Conservation (phyloP, 306 rosid species). For the Acacia confusa region DNA sequence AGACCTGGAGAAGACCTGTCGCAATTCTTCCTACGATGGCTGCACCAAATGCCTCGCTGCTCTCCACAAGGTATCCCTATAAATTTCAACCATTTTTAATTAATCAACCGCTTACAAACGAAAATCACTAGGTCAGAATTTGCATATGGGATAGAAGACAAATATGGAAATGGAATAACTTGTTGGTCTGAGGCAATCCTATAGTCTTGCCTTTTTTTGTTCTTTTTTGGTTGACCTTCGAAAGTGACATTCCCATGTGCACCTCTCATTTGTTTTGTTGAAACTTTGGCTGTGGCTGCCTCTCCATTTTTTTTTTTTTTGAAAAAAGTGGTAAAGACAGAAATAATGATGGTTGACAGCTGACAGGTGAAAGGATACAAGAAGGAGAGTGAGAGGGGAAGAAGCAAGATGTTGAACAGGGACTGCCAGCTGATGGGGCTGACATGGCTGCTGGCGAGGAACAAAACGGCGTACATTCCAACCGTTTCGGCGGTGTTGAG, state of each 20-base stretch:
- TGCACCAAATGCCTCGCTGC: constrained; percentile 70
- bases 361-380: constrained; percentile 44
- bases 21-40: constrained; percentile 72
- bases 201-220: neutral
- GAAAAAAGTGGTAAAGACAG: neutral
- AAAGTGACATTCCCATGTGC: neutral
- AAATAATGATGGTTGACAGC: neutral
- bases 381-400: constrained; percentile 27
- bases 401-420: constrained; percentile 61
- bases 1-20: constrained; percentile 71
- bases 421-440: constrained; percentile 91
- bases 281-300: too few species aligned
- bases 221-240: neutral
- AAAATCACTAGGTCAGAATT: neutral
- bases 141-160: neutral
- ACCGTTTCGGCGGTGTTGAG: constrained; percentile 82
- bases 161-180: neutral
- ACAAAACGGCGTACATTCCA: constrained; percentile 78
- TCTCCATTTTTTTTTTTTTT: neutral
- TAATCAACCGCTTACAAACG: neutral
- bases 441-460: constrained; percentile 74
- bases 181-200: neutral
- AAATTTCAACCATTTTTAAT: neutral
- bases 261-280: neutral
- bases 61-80: constrained; percentile 53